Base-by-base conservation (phyloP, 2,329 filamentous ascomycete genomes). In the Tetracladium maxilliforme region DNA sequence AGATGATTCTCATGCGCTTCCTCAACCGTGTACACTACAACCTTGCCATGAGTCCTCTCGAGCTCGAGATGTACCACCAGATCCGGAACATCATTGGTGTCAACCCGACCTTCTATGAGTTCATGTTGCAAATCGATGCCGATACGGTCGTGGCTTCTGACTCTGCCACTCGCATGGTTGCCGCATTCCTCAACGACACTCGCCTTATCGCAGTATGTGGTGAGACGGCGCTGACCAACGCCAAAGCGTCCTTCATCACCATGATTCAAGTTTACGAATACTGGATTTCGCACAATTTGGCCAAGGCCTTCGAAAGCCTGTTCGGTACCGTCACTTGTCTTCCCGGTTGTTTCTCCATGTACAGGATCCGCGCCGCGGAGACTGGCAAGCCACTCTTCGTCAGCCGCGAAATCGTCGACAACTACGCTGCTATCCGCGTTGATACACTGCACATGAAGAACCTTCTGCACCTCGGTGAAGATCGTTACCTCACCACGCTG, bases 181-280 rank as follows among this genome's bases (percentile, higher is more conserved):
- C 90, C 7, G 65, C 84, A 5, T 94, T 94, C 61, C 53, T 94
- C 21, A 71, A 90, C 42, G 90, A 98, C 47, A 93, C 86, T 14
- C 76, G 82, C 28, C 62, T 95, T n/a, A 87, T 94, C 43, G 90
- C 79, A 28, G 71, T 90, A 24, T 98, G 90, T 44, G 90, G 90
- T 54, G 90, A 98, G 54, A 98, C 90, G 1, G 79, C 79, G 10
- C 63, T 98, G 23, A 86, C 77, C 34, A 98, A 98, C 46, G 80
- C 84, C 31, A 94, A 94, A 51, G 67, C 78, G 6, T 94, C 87
- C 2, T 83, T 92, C 44, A 72, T 92, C 38, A 98, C 90, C 25
- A 95, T 95, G 87, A 98, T 98, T 48, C 90, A 98, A 54, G 87
- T 98, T 17, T 98, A 95, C 62, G 87, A 98, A 54, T 98, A 98